Conservation (phyloP, 129 eudicot genomes). For the Flaveria bidentis region DNA sequence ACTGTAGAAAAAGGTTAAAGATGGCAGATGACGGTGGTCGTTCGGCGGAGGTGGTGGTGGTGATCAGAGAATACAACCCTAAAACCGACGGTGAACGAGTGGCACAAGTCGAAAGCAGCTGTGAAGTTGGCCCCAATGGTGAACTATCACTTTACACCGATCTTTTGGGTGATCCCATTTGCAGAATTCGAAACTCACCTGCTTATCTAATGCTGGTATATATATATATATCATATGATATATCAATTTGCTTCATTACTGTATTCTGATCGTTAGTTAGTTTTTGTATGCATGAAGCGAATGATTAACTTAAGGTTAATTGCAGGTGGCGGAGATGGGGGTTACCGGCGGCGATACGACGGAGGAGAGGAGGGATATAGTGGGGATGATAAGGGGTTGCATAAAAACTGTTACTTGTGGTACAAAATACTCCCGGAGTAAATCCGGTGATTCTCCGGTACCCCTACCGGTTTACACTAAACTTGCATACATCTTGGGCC, state of each 20-base stretch:
- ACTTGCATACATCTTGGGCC: conserved; percentile 84
- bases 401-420: conserved; percentile 94
- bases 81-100: conserved; percentile 54
- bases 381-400: conserved; percentile 93
- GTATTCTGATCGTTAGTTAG: not conserved
- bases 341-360: conserved; percentile 28
- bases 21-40: conserved; percentile 40
- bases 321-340: conserved; percentile 81
- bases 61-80: conserved; percentile 60
- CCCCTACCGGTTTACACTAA: conserved; percentile 64
- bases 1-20: not conserved
- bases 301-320: not conserved
- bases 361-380: conserved; percentile 56
- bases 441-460: conserved; percentile 18
- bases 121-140: conserved; percentile 88
- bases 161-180: conserved; percentile 96
- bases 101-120: conserved; percentile 73
- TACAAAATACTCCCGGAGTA: conserved; percentile 43
- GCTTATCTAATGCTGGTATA: conserved; percentile 87
- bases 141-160: conserved; percentile 81
- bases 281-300: not conserved
- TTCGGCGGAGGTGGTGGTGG: conserved; percentile 37
- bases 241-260: too few species aligned
- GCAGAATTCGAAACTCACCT: conserved; percentile 91
- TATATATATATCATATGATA: too few species aligned